These are phyloP conservation scores for Triticum monococcum DNA, from an alignment of 176 grass and related monocot genomes.

Conservation along the genomic window DNA sequence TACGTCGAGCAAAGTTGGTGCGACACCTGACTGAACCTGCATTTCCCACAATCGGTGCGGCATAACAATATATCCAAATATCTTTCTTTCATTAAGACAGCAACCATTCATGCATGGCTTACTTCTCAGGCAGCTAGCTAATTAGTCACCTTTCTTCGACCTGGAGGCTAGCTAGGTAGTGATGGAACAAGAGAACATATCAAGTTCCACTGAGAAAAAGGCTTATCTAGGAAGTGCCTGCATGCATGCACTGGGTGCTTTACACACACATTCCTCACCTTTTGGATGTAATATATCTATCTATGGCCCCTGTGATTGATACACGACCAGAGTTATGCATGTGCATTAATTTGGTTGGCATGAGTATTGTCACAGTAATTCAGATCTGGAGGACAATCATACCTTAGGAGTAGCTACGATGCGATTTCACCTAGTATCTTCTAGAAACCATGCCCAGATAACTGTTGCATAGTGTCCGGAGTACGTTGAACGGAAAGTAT, in stretches of 20 bases:
- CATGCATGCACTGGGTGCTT: constrained; percentile 21
- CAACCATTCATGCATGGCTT: background rate
- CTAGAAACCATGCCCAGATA: background rate
- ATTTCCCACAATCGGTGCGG: too few relatives aligned
- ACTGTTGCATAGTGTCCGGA: too few relatives aligned
- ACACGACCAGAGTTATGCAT: background rate
- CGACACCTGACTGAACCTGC: background rate
- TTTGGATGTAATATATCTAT: constrained; percentile 28
- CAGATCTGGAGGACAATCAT: background rate
- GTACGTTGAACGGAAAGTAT: background rate
- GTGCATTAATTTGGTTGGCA: background rate
- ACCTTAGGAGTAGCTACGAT: background rate
- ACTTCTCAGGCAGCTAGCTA: background rate
- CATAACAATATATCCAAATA: background rate
- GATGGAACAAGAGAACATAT: constrained; percentile 45
- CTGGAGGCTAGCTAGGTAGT: constrained; percentile 3
- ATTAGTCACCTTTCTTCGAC: constrained; percentile 6
- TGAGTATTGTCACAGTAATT: background rate
- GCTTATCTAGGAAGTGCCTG: background rate
- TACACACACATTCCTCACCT: constrained; percentile 32
- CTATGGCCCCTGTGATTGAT: background rate
- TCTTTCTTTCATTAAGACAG: background rate
- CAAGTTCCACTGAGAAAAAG: constrained; percentile 42
- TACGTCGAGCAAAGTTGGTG: background rate
- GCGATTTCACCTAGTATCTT: background rate